Evolutionary conservation across 495 filamentous ascomycete species (phyloP).

Genomic region (Neurospora sp.): DNA sequence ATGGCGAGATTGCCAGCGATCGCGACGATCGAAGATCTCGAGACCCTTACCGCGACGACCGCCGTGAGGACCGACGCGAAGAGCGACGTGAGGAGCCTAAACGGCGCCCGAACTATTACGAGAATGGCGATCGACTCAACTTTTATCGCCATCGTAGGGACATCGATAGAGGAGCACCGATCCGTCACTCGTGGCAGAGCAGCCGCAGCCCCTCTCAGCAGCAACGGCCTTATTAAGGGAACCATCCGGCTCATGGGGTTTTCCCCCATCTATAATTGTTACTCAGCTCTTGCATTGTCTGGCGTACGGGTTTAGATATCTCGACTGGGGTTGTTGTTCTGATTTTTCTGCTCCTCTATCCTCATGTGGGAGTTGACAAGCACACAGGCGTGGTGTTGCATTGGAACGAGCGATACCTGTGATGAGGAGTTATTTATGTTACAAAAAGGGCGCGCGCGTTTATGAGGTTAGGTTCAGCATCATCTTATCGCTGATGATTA

Average conservation of each 20-base stretch:
- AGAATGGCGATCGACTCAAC: conserved; percentile 25
- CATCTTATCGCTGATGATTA: background rate
- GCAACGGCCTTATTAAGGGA: conserved; percentile 18
- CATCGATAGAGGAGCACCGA: conserved; percentile 14
- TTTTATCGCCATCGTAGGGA: conserved; percentile 24
- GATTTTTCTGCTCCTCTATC: background rate
- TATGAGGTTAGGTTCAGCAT: background rate
- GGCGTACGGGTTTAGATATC: conserved; percentile 1
- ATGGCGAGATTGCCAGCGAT: conserved; percentile 27
- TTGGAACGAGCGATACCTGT: background rate
- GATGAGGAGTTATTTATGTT: background rate
- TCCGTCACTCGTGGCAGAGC: conserved; percentile 22
- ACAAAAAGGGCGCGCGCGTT: background rate
- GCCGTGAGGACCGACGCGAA: conserved; percentile 18
- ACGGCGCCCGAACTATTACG: conserved; percentile 22
- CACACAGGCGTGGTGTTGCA: background rate
- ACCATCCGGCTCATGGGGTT: background rate
- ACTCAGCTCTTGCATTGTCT: conserved; percentile 20
- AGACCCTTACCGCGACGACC: conserved; percentile 26
- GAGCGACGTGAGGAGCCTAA: conserved; percentile 24
- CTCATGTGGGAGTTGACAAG: background rate
- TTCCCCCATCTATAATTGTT: background rate
- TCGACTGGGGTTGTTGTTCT: background rate
- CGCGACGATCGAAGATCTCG: conserved; percentile 26
- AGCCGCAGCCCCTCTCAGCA: conserved; percentile 20